Percentiles rank a stretch among this genome's conserved stretches.
These are phyloP conservation scores for Trichoderma sp. DNA, from an alignment of 2,329 filamentous ascomycete genomes.

Conservation along the genomic window DNA sequence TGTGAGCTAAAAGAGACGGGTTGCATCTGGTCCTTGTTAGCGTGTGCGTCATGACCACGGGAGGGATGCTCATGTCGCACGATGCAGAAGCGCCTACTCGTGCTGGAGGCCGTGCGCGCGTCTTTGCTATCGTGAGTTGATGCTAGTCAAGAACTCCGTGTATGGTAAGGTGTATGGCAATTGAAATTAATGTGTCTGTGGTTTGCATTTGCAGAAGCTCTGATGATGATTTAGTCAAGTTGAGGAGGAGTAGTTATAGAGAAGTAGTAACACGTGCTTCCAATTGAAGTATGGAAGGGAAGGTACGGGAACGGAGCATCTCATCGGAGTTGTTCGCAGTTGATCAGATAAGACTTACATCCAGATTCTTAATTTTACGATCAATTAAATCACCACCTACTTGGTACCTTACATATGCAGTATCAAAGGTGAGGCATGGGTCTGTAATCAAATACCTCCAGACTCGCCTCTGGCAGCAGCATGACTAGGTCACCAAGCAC, in stretches of 20 bases:
- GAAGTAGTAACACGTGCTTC: background rate
- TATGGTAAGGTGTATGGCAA: background rate
- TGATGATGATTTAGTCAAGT: background rate
- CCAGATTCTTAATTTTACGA: background rate
- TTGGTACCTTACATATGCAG: background rate
- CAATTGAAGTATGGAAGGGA: background rate
- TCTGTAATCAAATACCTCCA: background rate
- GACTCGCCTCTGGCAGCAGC: background rate
- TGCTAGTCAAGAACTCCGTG: background rate
- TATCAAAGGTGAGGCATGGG: background rate
- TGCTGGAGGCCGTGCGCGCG: background rate
- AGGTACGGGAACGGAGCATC: constrained; percentile 3
- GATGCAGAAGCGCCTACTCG: background rate
- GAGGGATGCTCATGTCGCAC: constrained; percentile 5
- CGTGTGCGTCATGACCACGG: background rate
- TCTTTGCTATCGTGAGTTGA: background rate
- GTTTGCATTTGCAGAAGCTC: background rate
- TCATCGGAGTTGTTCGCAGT: background rate
- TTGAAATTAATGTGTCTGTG: background rate
- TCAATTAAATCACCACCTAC: background rate
- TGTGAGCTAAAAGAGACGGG: background rate
- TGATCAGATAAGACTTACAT: background rate
- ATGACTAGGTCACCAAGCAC: background rate
- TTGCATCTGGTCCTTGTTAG: background rate
- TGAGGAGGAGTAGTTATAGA: background rate